A percentile compares a stretch with the other conserved stretches of the same genome.
phyloP scores from a whole-genome alignment of 1,284 basidiomycete genomes.

The Porodaedalea pini region DNA sequence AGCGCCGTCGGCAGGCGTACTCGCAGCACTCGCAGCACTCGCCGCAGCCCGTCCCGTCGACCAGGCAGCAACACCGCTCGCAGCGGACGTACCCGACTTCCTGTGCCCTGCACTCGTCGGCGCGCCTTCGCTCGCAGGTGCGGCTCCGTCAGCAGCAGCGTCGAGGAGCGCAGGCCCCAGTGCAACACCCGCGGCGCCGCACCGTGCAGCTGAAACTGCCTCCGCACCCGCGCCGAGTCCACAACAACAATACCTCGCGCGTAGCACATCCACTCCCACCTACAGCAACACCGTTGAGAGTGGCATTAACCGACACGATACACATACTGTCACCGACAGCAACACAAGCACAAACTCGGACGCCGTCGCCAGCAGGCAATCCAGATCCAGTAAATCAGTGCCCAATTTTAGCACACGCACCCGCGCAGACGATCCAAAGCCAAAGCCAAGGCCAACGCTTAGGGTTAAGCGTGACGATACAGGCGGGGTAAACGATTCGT shows the following conservation, averaged over 20 bases:
- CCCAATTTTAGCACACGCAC: too few relatives aligned
- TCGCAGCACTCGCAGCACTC: conserved; percentile 13
- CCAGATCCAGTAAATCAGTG: too few relatives aligned
- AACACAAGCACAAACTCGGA: too few relatives aligned
- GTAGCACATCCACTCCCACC: too few relatives aligned
- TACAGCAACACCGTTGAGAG: too few relatives aligned
- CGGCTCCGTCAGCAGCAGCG: neutral
- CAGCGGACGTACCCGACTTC: conserved; percentile 14
- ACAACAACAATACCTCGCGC: too few relatives aligned
- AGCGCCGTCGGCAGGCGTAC: conserved; percentile 7
- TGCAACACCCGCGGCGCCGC: neutral
- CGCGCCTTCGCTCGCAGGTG: neutral
- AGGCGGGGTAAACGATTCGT: neutral
- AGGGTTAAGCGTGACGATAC: neutral
- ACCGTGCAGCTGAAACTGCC: too few relatives aligned
- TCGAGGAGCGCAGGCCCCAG: neutral
- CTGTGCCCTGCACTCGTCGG: conserved; percentile 13
- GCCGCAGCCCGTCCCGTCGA: neutral
- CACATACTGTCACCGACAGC: too few relatives aligned
- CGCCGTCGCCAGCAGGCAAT: too few relatives aligned
- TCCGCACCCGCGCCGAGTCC: too few relatives aligned
- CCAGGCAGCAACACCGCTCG: neutral
- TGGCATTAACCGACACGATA: too few relatives aligned
- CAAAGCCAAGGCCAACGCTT: neutral
- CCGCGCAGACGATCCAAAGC: neutral